Evolutionary conservation across 2,329 filamentous ascomycete genomes (phyloP), one percentile per base, ranked within the genome.

Genomic region (Exophiala lecanii-corni): DNA sequence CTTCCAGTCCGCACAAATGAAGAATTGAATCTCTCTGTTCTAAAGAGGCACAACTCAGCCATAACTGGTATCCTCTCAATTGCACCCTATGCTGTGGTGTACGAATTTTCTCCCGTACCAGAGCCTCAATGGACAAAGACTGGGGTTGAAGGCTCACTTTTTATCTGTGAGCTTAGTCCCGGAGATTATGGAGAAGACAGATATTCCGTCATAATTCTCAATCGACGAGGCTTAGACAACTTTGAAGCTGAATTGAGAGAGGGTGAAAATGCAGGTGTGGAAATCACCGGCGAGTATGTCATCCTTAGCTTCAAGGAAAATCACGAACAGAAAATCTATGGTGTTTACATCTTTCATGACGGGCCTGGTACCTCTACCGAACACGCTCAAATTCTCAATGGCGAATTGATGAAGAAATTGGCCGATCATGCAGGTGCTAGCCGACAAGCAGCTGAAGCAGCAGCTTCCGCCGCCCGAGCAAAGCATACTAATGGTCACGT

Each of bases 31-130:
- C 75, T 94, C 53, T 74, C 79, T 36, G 91, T 96, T 28, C 75
- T 97, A 25, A 81, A 78, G 46, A 85, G 88, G 54, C 86, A 95
- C 68, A 78, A 87, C 45, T 85, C 88, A 21, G 75, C 78, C 45
- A 79, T 96, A 52, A 72, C 73, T 45, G 70, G 74, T 39, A 88
- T 96, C 59, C 73, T 88, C 51, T 83, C 84, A 50, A 84, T 92
- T 54, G 88, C 88, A 4, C 83, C 86, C 21, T 94, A 91, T 58
- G 85, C 86, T 18, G 86, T 92, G 25, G 76, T 96, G 54, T 97
- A 96, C 71, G 78, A 76, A 36, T 92, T 94, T 68, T 78, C 75
- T 49, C 72, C 78, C 35, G 66, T 73, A 3, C 74, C 79, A 2
- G 70, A 76, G 39, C 50, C 54, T 18, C 68, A 72, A 47, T 97